phyloP scores from a whole-genome alignment of 192 early-diverging fungal species.

The Umbelopsis vinacea region DNA sequence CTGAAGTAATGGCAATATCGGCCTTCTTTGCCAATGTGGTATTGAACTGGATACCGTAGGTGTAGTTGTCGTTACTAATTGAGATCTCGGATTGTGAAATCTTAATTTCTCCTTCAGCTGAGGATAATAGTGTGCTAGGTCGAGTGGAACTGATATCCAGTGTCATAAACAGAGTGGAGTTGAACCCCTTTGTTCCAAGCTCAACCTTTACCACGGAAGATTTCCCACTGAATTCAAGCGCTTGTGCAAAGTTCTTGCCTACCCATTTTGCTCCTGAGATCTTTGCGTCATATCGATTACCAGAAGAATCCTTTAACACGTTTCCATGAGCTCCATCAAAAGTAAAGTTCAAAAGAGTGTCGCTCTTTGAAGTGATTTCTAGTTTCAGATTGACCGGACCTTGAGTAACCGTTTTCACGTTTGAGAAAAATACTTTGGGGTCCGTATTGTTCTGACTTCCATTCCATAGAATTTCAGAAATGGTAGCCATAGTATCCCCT shows the following conservation, averaged over 20 bases:
- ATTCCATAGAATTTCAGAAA: conserved; percentile 50
- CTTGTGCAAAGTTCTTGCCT: background rate
- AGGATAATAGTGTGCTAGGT: background rate
- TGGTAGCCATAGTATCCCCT: conserved; percentile 43
- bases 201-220: background rate
- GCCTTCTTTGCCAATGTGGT: background rate
- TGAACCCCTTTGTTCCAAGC: conserved; percentile 19
- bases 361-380: conserved; percentile 48
- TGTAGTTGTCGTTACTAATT: conserved; percentile 20
- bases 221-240: background rate
- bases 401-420: conserved; percentile 46
- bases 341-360: conserved; percentile 45
- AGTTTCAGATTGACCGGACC: conserved; percentile 44
- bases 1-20: conserved; percentile 12
- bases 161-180: background rate
- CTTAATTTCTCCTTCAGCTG: background rate
- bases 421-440: conserved; percentile 33
- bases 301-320: conserved; percentile 34
- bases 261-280: conserved; percentile 17
- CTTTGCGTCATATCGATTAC: conserved; percentile 47
- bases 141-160: background rate
- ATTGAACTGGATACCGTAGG: conserved; percentile 11
- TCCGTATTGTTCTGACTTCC: conserved; percentile 41
- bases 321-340: conserved; percentile 43
- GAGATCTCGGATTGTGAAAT: background rate